phyloP scores from a whole-genome alignment of 2,329 filamentous ascomycete species.

The Sarocladium brachiariae region DNA sequence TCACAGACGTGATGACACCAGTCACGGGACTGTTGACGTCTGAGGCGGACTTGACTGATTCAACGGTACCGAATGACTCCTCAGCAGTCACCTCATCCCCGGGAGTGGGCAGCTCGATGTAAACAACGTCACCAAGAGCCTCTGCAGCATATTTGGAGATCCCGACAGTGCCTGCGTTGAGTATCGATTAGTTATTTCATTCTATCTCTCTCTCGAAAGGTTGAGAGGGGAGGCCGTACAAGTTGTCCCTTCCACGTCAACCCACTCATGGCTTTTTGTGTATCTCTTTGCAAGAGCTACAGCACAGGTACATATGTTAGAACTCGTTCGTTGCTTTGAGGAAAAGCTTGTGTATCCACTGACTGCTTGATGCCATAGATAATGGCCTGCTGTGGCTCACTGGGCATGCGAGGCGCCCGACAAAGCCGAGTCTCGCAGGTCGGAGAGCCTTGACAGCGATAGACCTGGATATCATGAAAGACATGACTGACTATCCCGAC shows the following conservation, averaged over 20 bases:
- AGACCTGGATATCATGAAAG: neutral
- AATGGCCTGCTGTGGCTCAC: neutral
- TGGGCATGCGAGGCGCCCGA: neutral
- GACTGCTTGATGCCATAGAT: neutral
- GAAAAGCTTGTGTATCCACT: too few species aligned
- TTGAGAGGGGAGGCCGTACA: conserved; percentile 15
- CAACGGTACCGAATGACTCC: conserved; percentile 79
- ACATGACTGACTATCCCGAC: neutral
- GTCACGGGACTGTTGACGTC: conserved; percentile 78
- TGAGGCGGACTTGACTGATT: conserved; percentile 87
- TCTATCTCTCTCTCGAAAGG: neutral
- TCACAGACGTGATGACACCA: conserved; percentile 65
- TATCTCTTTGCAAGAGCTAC: conserved; percentile 38
- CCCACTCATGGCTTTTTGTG: conserved; percentile 90
- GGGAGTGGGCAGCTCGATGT: conserved; percentile 71
- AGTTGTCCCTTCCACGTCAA: conserved; percentile 69
- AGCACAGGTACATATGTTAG: too few species aligned
- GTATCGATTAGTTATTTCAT: neutral
- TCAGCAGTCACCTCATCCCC: conserved; percentile 59
- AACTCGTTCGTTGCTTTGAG: too few species aligned
- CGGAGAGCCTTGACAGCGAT: neutral
- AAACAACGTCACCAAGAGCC: conserved; percentile 83
- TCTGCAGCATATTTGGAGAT: conserved; percentile 80
- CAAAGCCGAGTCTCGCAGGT: neutral
- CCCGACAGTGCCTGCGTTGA: conserved; percentile 54